phyloP scores from a whole-genome alignment of 495 filamentous ascomycete species.

The Neurospora sp. region DNA sequence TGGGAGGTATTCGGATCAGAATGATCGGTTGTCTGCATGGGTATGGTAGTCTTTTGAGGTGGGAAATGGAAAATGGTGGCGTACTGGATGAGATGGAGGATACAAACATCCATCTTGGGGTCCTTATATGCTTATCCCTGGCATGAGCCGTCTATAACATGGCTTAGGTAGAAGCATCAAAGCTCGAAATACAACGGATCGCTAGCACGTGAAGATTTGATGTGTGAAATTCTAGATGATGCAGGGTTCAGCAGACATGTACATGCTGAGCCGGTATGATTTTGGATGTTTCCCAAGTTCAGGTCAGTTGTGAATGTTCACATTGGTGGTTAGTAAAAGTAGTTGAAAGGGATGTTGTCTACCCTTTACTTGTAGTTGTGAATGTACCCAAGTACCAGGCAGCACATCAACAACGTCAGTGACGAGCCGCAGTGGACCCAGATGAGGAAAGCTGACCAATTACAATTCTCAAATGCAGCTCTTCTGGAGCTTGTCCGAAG shows the following conservation, averaged over 20 bases:
- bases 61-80: not conserved
- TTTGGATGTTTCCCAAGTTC: not conserved
- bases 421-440: conserved; percentile 12
- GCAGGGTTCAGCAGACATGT: not conserved
- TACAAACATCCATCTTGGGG: not conserved
- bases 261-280: not conserved
- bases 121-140: not conserved
- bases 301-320: not conserved
- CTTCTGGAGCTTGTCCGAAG: not conserved
- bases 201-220: not conserved
- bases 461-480: not conserved
- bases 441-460: not conserved
- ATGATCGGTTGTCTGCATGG: not conserved
- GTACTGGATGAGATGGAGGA: not conserved
- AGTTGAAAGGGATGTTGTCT: not conserved
- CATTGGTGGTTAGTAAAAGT: not conserved
- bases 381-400: conserved; percentile 4
- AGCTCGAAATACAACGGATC: not conserved
- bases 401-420: conserved; percentile 30
- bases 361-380: not conserved
- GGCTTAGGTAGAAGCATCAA: not conserved
- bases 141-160: not conserved
- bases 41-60: not conserved
- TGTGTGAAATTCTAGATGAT: not conserved
- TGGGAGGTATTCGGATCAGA: not conserved